These are phyloP conservation scores for Aspergillus ellipticus DNA, from an alignment of 495 filamentous ascomycete genomes.

Conservation along the genomic window DNA sequence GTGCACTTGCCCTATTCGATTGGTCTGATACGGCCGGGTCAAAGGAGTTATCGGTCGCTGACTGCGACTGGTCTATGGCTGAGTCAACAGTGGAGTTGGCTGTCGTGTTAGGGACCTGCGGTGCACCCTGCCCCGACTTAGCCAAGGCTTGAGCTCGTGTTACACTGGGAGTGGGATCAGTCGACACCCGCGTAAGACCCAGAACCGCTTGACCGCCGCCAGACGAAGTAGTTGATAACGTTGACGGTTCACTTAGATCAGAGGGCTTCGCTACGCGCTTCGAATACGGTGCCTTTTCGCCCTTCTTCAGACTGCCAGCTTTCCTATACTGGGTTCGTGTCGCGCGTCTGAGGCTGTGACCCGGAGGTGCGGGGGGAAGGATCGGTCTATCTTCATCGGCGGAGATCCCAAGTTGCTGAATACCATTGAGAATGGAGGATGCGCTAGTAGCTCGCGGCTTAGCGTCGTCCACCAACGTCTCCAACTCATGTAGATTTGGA, in stretches of 20 bases:
- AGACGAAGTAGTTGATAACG: slow-evolving; percentile 31
- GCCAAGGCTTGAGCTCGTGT: slow-evolving; percentile 24
- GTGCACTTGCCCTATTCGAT: slow-evolving; percentile 13
- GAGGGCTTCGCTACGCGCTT: slow-evolving; percentile 63
- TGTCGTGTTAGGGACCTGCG: slow-evolving; percentile 18
- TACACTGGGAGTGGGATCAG: slow-evolving; percentile 62
- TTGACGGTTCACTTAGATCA: slow-evolving; percentile 55
- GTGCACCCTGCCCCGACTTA: slow-evolving; percentile 25
- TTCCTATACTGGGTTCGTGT: slow-evolving; percentile 90
- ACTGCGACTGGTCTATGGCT: slow-evolving; percentile 25
- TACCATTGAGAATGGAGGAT: slow-evolving; percentile 27
- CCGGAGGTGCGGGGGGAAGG: slow-evolving; percentile 65
- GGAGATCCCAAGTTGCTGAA: slow-evolving; percentile 46
- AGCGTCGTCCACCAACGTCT: slow-evolving; percentile 78
- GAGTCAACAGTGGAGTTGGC: slow-evolving; percentile 28
- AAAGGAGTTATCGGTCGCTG: slow-evolving; percentile 15
- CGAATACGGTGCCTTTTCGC: slow-evolving; percentile 71
- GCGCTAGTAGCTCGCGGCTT: slow-evolving; percentile 45
- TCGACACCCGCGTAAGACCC: slow-evolving; percentile 65
- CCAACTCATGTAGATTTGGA: slow-evolving; percentile 64
- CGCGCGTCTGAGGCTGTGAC: slow-evolving; percentile 77
- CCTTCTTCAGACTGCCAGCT: slow-evolving; percentile 74
- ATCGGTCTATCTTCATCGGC: slow-evolving; percentile 84
- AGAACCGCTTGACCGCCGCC: slow-evolving; percentile 48
- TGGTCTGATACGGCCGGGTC: slow-evolving; percentile 8